Percentiles rank a stretch among this genome's conserved stretches.
phyloP scores from a whole-genome alignment of 2,329 filamentous ascomycete genomes.

The Fusarium pseudocircinatum region DNA sequence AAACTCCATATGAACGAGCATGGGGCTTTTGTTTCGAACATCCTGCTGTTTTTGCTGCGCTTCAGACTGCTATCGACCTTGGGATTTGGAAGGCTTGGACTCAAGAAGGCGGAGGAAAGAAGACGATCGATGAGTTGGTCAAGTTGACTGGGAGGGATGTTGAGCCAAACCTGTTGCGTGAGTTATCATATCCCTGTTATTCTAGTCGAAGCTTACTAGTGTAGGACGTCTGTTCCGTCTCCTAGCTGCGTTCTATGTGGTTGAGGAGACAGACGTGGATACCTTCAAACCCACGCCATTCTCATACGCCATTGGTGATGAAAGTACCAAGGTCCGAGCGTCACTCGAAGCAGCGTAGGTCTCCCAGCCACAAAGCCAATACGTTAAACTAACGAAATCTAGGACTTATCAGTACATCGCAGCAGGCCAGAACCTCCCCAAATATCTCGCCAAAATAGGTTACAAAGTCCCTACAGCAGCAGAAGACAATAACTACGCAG shows the following conservation, averaged over 20 bases:
- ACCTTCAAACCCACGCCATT: conserved; percentile 29
- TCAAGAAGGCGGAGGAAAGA: neutral
- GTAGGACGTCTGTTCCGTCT: conserved; percentile 26
- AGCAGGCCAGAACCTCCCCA: conserved; percentile 27
- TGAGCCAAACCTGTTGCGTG: conserved; percentile 23
- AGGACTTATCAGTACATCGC: conserved; percentile 33
- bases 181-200: neutral
- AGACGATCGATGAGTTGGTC: conserved; percentile 20
- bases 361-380: fast-evolving
- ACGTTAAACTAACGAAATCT: neutral
- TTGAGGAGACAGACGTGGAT: conserved; percentile 22
- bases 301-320: conserved; percentile 28
- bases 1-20: conserved; percentile 26
- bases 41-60: conserved; percentile 20
- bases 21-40: conserved; percentile 36
- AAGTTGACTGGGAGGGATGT: conserved; percentile 5
- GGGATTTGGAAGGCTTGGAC: conserved; percentile 31
- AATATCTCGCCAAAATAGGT: conserved; percentile 17
- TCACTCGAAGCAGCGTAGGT: conserved; percentile 28
- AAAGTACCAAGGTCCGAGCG: conserved; percentile 29
- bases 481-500: conserved; percentile 12
- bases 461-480: conserved; percentile 24
- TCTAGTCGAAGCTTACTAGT: neutral
- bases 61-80: conserved; percentile 20
- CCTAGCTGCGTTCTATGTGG: conserved; percentile 27